These are phyloP conservation scores for Penicillium fimorum DNA, from an alignment of 495 filamentous ascomycete genomes.

Conservation along the genomic window DNA sequence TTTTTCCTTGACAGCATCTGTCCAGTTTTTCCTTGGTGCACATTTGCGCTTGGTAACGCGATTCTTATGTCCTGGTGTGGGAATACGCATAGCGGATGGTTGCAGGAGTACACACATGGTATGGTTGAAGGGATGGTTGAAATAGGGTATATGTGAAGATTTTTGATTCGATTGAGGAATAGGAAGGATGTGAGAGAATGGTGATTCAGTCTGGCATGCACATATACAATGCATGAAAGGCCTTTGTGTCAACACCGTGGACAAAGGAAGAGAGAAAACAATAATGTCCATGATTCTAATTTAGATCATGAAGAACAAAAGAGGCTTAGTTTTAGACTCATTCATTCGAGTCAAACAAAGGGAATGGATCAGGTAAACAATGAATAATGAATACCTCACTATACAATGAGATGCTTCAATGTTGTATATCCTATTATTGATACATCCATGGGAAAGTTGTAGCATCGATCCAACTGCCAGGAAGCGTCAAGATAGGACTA, in stretches of 20 bases:
- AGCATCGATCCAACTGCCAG: not conserved
- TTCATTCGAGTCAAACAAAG: slow-evolving; percentile 5
- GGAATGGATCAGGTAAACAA: not conserved
- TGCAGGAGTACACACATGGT: not conserved
- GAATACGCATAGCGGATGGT: not conserved
- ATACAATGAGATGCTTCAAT: not conserved
- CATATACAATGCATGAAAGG: slow-evolving; percentile 1
- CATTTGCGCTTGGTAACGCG: not conserved
- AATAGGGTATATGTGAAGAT: not conserved
- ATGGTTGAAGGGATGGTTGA: not conserved
- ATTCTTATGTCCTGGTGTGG: not conserved
- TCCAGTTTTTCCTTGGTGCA: not conserved
- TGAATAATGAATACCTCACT: not conserved
- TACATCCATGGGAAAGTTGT: too few species aligned
- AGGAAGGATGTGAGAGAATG: not conserved
- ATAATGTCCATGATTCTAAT: slow-evolving; percentile 2
- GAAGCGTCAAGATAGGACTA: not conserved
- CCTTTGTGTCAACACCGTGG: not conserved
- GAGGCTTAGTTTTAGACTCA: not conserved
- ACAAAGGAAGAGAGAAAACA: not conserved
- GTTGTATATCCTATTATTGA: not conserved
- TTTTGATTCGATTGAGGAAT: not conserved
- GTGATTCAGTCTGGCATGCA: not conserved
- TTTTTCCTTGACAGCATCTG: not conserved
- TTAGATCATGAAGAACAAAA: not conserved